These are phyloP conservation scores for Termitomyces sp. DNA, from an alignment of 768 basidiomycete genomes.

Conservation along the genomic window DNA sequence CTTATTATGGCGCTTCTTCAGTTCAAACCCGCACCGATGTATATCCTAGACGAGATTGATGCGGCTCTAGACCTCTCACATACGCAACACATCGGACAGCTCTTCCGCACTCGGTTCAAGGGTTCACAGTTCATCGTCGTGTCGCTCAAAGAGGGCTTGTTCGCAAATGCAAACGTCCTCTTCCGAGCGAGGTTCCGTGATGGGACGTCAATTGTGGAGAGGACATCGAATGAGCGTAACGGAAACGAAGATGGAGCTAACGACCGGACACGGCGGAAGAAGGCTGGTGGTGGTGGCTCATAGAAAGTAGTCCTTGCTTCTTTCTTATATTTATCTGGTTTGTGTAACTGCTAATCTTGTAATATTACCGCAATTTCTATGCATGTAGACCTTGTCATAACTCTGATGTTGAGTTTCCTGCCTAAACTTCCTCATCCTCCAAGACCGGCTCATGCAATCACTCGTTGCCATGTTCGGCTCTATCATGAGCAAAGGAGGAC, in stretches of 20 bases:
- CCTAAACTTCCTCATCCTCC: background rate
- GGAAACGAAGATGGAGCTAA: constrained; percentile 25
- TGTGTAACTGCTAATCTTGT: constrained; percentile 18
- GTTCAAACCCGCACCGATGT: constrained; percentile 99
- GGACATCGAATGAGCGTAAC: constrained; percentile 42
- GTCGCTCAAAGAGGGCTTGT: constrained; percentile 92
- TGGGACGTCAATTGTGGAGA: constrained; percentile 88
- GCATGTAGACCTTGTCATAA: background rate
- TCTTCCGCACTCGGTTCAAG: constrained; percentile 97
- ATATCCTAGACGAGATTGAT: constrained; percentile 98
- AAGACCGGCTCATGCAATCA: background rate
- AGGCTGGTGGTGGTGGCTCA: constrained; percentile 28
- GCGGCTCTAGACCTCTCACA: constrained; percentile 95
- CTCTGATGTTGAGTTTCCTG: no score
- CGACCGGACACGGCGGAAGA: constrained; percentile 26
- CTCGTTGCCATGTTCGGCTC: background rate
- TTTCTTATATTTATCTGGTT: constrained; percentile 7
- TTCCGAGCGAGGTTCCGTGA: constrained; percentile 93
- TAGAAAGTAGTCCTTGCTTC: constrained; percentile 6
- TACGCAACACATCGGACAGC: constrained; percentile 95
- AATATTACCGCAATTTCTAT: constrained; percentile 16
- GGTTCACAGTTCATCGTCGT: constrained; percentile 99
- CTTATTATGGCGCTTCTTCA: constrained; percentile 99
- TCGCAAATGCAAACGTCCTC: constrained; percentile 95
- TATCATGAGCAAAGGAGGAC: no score